Evolutionary conservation across 1,284 basidiomycete species (phyloP), one percentile per base, ranked within the genome.

Genomic region (Pascua guehoae): DNA sequence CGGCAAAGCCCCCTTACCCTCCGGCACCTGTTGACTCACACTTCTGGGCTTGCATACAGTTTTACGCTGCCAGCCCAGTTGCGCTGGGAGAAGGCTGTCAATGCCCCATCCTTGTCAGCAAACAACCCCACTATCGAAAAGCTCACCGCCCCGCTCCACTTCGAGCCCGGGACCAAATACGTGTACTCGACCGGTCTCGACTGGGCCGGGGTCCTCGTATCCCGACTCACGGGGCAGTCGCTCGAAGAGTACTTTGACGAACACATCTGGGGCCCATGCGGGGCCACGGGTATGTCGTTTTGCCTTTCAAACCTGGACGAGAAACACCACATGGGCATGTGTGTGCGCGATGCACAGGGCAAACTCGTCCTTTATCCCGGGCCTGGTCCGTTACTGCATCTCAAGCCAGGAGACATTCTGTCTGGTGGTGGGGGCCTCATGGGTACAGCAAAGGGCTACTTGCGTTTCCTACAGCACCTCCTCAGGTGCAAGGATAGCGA

Each of bases 201-300:
- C 52, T 75, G 69, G 70, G 65, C 68, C n/a, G 75, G 69, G 15
- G 18, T 64, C 42, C 42, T 73, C 53, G 65, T 78, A 40, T 57
- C 62, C 41, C 68, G 75, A 11, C 43, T 69, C n/a, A 67, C 63
- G 0, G 72, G 71, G 2, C 40, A 60, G 18, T 56, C 57, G 1
- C 65, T 77, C 18, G 71, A 72, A 40, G 66, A 65, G 2, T 73
- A 70, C 56, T 69, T 73, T 46, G 56, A 70, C 48, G 56, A 70
- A 12, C 49, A 75, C 61, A 61, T 77, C 44, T 75, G 71, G 52
- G 51, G 52, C 4, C 73, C 71, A 1, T 57, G 67, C 52, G 68
- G 67, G 36, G 50, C 73, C 15, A 61, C 40, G 8, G 57, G 54
- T 36, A 53, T 71, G n/a, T 64, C 66, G 1, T 75, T 75, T 56